These are phyloP conservation scores for Hyphodiscus sp. DNA, from an alignment of 2,329 filamentous ascomycete species.

Conservation along the genomic window DNA sequence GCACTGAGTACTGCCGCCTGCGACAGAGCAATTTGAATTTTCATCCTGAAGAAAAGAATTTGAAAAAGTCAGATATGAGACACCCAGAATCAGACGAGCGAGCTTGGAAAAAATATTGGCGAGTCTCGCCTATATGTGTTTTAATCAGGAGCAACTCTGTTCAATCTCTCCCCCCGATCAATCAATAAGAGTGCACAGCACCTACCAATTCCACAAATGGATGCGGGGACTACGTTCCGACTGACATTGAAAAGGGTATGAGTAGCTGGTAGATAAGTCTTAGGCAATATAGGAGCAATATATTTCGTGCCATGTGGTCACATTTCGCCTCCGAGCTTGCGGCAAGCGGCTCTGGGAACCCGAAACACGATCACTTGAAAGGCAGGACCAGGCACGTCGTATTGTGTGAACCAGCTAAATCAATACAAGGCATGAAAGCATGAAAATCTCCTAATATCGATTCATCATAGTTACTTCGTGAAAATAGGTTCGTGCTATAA, in stretches of 20 bases:
- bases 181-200: not conserved
- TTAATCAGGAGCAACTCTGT: not conserved
- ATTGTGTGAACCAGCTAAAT: too few relatives aligned
- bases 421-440: too few relatives aligned
- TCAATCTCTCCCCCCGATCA: not conserved
- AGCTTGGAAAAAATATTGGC: not conserved
- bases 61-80: not conserved
- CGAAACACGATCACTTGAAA: not conserved
- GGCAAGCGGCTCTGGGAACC: not conserved
- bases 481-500: too few relatives aligned
- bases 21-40: constrained; percentile 4
- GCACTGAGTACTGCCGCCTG: constrained; percentile 21
- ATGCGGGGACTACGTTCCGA: constrained; percentile 10
- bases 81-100: not conserved
- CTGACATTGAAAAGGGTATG: not conserved
- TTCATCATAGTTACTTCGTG: too few relatives aligned
- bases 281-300: constrained; percentile 11
- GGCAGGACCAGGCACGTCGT: not conserved
- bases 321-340: not conserved
- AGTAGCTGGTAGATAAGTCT: not conserved
- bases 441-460: too few relatives aligned
- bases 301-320: constrained; percentile 13
- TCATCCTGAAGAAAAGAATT: constrained; percentile 9
- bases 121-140: not conserved
- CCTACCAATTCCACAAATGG: not conserved